Evolutionary conservation across 2,329 filamentous ascomycete species (phyloP).

Genomic region (Aspergillus awamori): DNA sequence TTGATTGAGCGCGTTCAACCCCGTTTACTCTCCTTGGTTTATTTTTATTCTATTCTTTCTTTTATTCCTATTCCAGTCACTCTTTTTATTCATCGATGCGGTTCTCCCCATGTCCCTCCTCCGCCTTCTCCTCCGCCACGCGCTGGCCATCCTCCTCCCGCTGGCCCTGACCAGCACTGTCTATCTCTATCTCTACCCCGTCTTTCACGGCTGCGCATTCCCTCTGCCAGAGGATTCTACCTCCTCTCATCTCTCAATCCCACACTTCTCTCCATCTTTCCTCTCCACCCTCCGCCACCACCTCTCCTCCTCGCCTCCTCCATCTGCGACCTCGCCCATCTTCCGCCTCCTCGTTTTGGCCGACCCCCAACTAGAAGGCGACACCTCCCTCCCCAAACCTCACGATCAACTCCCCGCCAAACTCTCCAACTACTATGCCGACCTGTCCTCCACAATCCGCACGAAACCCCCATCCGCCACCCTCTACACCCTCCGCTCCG

Average conservation of each 20-base stretch:
- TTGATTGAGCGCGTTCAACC: neutral
- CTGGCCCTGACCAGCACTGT: slow-evolving; percentile 69
- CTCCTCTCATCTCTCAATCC: neutral
- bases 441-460: slow-evolving; percentile 14
- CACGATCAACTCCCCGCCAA: slow-evolving; percentile 49
- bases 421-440: slow-evolving; percentile 40
- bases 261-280: slow-evolving; percentile 25
- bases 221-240: slow-evolving; percentile 52
- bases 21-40: neutral
- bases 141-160: slow-evolving; percentile 60
- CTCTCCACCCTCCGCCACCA: slow-evolving; percentile 44
- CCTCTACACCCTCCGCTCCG: slow-evolving; percentile 25
- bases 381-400: slow-evolving; percentile 71
- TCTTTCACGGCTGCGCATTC: slow-evolving; percentile 80
- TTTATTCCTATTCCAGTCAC: slow-evolving; percentile 1
- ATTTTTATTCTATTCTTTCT: slow-evolving; percentile 4
- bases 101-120: slow-evolving; percentile 53
- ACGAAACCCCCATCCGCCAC: neutral
- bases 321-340: slow-evolving; percentile 56
- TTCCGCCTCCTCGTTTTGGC: slow-evolving; percentile 87
- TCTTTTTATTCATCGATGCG: slow-evolving; percentile 3
- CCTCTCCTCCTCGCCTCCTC: slow-evolving; percentile 22
- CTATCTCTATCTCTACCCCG: slow-evolving; percentile 86
- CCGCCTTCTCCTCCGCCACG: slow-evolving; percentile 49
- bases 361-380: slow-evolving; percentile 92